These are phyloP conservation scores for Botryotinia globosa DNA, from an alignment of 2,329 filamentous ascomycete species.

Conservation along the genomic window DNA sequence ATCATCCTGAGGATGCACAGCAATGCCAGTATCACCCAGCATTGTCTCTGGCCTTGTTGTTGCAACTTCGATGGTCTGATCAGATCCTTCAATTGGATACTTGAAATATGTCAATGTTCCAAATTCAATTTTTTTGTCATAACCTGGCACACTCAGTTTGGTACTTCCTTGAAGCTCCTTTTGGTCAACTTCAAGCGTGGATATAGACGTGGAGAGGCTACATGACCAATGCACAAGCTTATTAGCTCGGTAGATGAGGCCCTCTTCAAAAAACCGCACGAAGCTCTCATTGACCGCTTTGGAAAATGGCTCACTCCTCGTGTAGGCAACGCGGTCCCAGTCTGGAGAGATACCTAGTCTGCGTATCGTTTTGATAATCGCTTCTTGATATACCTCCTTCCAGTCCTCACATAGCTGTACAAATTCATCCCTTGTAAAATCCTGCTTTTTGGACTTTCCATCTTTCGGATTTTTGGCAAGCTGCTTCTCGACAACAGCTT, in stretches of 20 bases:
- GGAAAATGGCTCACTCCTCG: not conserved
- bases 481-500: not conserved
- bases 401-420: not conserved
- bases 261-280: not conserved
- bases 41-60: not conserved
- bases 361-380: not conserved
- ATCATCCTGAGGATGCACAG: not conserved
- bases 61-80: not conserved
- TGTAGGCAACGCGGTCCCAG: not conserved
- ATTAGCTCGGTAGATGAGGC: not conserved
- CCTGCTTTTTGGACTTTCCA: not conserved
- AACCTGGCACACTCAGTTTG: not conserved
- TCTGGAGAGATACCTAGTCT: not conserved
- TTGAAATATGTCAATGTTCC: conserved; percentile 2
- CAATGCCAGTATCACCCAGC: not conserved
- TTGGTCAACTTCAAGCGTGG: not conserved
- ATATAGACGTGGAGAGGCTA: not conserved
- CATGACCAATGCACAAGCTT: not conserved
- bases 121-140: not conserved
- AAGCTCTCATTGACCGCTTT: not conserved
- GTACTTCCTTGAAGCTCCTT: not conserved
- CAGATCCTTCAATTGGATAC: not conserved
- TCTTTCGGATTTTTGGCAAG: not conserved
- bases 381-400: not conserved
- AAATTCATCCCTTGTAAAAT: not conserved